A percentile compares a stretch with the other conserved stretches of the same genome.
Conservation (phyloP, 805 yeast species). For the Zygosaccharomyces siamensis region DNA sequence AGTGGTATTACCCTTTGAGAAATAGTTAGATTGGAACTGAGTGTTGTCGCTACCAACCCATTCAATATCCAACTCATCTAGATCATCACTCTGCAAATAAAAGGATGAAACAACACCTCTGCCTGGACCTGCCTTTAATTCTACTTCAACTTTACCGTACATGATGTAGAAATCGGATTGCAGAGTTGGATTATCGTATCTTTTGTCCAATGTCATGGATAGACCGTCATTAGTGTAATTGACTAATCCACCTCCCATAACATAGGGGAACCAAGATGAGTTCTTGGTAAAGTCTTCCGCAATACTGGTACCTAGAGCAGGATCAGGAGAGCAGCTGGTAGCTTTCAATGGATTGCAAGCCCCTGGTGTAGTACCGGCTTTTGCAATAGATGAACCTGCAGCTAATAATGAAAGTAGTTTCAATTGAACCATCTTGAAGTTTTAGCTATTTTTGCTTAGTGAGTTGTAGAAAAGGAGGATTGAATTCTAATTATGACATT, state of each 20-base stretch:
- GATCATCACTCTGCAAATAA: conserved; percentile 75
- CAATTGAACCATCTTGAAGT: conserved; percentile 2
- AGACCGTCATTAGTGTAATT: conserved; percentile 56
- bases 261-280: conserved; percentile 41
- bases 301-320: conserved; percentile 58
- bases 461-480: neutral
- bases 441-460: too few species aligned
- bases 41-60: conserved; percentile 77
- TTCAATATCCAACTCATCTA: conserved; percentile 87
- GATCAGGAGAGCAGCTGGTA: conserved; percentile 43
- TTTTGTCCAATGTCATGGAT: conserved; percentile 50
- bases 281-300: conserved; percentile 48
- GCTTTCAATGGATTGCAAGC: conserved; percentile 44
- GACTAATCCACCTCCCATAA: conserved; percentile 40
- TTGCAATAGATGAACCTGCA: conserved; percentile 1
- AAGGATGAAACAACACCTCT: conserved; percentile 76
- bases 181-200: conserved; percentile 74
- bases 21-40: conserved; percentile 73
- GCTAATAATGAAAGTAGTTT: conserved; percentile 1
- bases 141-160: conserved; percentile 81
- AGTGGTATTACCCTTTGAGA: conserved; percentile 72
- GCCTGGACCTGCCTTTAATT: conserved; percentile 69
- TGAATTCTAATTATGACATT: too few species aligned
- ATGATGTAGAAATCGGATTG: conserved; percentile 76
- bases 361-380: conserved; percentile 12